Percentiles rank a stretch among this genome's conserved stretches.
These are phyloP conservation scores for Chaetomiaceae sp. DNA, from an alignment of 2,329 filamentous ascomycete genomes.

Conservation along the genomic window DNA sequence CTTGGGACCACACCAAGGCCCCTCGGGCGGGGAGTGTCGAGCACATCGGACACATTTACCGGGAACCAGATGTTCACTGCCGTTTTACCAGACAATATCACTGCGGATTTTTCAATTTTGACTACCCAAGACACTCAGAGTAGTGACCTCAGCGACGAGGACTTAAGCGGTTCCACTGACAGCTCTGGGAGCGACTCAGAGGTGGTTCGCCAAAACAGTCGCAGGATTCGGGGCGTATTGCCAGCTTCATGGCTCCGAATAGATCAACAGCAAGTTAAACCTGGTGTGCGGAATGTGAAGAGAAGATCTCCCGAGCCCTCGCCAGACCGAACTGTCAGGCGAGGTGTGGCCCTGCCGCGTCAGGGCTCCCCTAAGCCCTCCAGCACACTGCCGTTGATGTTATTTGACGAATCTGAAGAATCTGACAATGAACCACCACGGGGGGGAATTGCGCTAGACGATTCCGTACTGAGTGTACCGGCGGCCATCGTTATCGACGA, in stretches of 20 bases:
- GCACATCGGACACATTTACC: background rate
- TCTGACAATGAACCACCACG: constrained; percentile 27
- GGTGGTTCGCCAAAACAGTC: constrained; percentile 37
- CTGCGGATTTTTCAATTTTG: constrained; percentile 10
- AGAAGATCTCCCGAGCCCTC: constrained; percentile 34
- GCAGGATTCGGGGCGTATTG: constrained; percentile 55
- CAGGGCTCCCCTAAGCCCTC: constrained; percentile 31
- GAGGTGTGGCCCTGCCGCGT: constrained; percentile 48
- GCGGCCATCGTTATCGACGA: constrained; percentile 8
- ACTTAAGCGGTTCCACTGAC: constrained; percentile 16
- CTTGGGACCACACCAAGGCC: constrained; percentile 8
- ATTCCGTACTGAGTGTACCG: background rate
- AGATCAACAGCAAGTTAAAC: constrained; percentile 43
- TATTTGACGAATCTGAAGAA: constrained; percentile 47
- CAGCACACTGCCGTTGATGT: constrained; percentile 34
- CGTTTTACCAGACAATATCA: background rate
- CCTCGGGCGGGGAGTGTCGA: background rate
- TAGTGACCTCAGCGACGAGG: constrained; percentile 22
- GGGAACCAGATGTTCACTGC: background rate
- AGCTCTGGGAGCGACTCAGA: constrained; percentile 41
- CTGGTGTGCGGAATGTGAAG: constrained; percentile 30
- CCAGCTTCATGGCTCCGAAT: constrained; percentile 65
- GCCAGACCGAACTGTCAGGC: constrained; percentile 38
- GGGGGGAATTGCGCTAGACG: background rate
- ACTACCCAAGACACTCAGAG: constrained; percentile 19